These are phyloP conservation scores for Spergularia azorica DNA, from an alignment of 179 eudicot genomes.

Conservation along the genomic window DNA sequence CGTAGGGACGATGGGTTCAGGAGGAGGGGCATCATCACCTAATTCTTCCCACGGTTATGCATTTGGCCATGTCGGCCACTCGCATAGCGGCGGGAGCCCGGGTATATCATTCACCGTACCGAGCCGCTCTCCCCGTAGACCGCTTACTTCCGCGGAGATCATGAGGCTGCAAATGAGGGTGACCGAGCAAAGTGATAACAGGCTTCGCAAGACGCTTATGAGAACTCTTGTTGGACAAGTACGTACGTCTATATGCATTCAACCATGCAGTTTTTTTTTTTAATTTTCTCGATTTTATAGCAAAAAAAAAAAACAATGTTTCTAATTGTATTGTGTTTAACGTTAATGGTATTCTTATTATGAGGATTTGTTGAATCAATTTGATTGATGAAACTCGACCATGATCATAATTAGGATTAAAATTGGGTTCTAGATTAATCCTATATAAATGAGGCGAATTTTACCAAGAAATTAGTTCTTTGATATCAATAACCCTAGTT, in stretches of 20 bases:
- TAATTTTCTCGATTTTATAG: too few relatives aligned
- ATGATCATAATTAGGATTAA: too few relatives aligned
- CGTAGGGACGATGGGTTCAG: slow-evolving; percentile 12
- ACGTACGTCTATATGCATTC: slow-evolving; percentile 26
- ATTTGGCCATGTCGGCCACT: slow-evolving; percentile 31
- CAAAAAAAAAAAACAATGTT: too few relatives aligned
- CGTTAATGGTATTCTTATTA: too few relatives aligned
- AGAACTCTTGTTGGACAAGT: slow-evolving; percentile 98
- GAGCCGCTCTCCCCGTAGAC: slow-evolving; percentile 36
- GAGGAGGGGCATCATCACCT: slow-evolving; percentile 36
- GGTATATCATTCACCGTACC: slow-evolving; percentile 47
- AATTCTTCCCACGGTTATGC: slow-evolving; percentile 17
- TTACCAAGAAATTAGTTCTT: too few relatives aligned
- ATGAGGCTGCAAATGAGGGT: slow-evolving; percentile 97
- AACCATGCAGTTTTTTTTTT: neutral
- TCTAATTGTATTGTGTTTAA: too few relatives aligned
- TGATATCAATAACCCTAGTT: too few relatives aligned
- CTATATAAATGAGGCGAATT: too few relatives aligned
- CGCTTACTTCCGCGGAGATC: slow-evolving; percentile 85
- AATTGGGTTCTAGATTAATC: too few relatives aligned
- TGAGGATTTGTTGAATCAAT: neutral
- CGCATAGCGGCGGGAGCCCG: slow-evolving; percentile 37
- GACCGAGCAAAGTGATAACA: slow-evolving; percentile 79
- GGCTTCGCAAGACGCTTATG: slow-evolving; percentile 93
- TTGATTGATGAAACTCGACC: neutral